Evolutionary conservation across 257 asterid species (phyloP), one percentile per base, ranked within the genome.

Genomic region (Lycium barbarum): DNA sequence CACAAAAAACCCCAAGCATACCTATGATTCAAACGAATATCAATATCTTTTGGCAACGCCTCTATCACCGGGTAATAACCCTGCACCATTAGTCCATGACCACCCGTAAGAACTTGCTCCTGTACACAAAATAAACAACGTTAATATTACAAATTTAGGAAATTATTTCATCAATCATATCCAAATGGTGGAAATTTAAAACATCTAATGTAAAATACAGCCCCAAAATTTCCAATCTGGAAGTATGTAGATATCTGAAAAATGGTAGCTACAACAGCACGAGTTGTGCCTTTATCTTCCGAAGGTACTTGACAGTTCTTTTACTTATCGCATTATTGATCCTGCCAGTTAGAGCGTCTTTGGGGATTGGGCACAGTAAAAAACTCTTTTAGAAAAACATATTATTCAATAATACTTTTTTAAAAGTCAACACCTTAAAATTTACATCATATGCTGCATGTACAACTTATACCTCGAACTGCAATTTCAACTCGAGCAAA

Each of bases 31-130:
- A n/a, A n/a, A n/a, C n/a, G n/a, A n/a, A n/a, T n/a, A n/a, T n/a
- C n/a, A n/a, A n/a, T n/a, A n/a, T n/a, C n/a, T 88, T 89, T 88
- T 6, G 99, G 89, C 88, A 97, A 83, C 57, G 93, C 91, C 91
- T 93, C 90, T 78, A 97, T 89, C 67, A 97, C 91, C 5, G 99
- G 99, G 86, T 89, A 88, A 81, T 97, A 97, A 85, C 98, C 99
- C 90, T 95, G 98, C 84, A 97, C 98, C 99, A 97, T 95, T 70
- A 97, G 97, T 84, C 99, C 99, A 86, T 97, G 99, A 84, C 99
- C 98, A 84, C 99, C 98, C 43, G 99, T 87, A 83, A 97, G 98
- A 84, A 97, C 97, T 85, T 92, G 86, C 89, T 97, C 99, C 99
- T 97, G 93, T 85, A 90, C 80, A 76, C 68, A 43, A 88, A 81